A percentile compares a stretch with the other conserved stretches of the same genome.
These are phyloP conservation scores for Acorus gramineus DNA, from an alignment of 106 monocot genomes.

Conservation along the genomic window DNA sequence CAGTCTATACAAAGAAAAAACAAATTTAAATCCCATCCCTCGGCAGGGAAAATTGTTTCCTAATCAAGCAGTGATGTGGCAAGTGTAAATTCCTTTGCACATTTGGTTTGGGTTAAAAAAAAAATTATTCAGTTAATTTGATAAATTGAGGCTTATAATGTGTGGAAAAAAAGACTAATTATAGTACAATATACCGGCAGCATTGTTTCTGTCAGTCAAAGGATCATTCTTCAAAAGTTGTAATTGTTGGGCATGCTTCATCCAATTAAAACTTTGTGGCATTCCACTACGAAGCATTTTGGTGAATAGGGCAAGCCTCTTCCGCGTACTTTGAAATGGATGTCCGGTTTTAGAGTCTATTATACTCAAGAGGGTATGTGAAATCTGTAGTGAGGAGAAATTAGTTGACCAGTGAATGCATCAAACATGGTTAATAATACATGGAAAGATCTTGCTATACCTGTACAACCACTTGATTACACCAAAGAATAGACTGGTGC, in stretches of 20 bases:
- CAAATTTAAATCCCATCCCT: no score
- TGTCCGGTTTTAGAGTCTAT: conserved; percentile 54
- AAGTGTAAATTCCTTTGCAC: no score
- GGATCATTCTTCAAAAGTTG: conserved; percentile 7
- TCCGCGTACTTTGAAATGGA: conserved; percentile 47
- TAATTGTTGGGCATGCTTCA: conserved; percentile 17
- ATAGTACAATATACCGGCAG: conserved; percentile 17
- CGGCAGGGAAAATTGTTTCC: no score
- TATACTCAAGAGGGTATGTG: conserved; percentile 76
- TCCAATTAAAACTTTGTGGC: conserved; percentile 60
- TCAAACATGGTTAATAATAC: background rate
- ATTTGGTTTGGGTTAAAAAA: background rate
- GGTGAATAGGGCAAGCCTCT: conserved; percentile 65
- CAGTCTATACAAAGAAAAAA: no score
- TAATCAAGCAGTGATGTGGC: no score
- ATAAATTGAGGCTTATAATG: background rate
- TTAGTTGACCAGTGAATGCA: background rate
- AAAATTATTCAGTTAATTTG: background rate
- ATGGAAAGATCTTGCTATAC: conserved; percentile 13
- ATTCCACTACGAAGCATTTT: conserved; percentile 85
- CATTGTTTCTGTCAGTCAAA: conserved; percentile 5
- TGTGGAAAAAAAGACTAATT: background rate
- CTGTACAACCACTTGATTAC: conserved; percentile 97
- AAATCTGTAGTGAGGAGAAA: conserved; percentile 35
- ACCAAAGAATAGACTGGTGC: conserved; percentile 95